Evolutionary conservation across 2,329 filamentous ascomycete genomes (phyloP).

Genomic region (Sarocladium kiliense): DNA sequence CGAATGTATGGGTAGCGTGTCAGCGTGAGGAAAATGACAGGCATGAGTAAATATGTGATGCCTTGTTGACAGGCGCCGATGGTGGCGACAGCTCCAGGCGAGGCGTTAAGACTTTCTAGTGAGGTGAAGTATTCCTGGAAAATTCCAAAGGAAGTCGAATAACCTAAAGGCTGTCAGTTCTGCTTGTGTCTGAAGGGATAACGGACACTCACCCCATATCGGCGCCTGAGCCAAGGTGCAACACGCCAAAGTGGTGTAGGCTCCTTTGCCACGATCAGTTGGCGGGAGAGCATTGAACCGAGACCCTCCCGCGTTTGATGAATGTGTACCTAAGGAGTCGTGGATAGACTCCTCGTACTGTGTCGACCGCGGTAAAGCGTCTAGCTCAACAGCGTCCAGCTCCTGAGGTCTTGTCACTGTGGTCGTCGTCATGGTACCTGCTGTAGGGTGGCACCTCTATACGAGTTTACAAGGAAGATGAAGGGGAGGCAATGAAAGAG

Average conservation of each 20-base stretch:
- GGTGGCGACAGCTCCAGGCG: constrained; percentile 15
- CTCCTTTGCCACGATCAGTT: background rate
- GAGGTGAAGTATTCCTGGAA: constrained; percentile 16
- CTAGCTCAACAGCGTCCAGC: too few species aligned
- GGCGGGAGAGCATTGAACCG: background rate
- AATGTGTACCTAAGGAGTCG: background rate
- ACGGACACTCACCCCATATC: background rate
- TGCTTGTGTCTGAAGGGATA: background rate
- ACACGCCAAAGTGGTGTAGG: background rate
- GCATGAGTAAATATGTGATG: constrained; percentile 16
- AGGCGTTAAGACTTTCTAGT: constrained; percentile 9
- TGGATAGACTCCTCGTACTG: too few species aligned
- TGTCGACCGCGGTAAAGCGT: background rate
- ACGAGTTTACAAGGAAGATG: too few species aligned
- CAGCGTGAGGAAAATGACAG: constrained; percentile 14
- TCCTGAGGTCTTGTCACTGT: background rate
- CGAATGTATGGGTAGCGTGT: constrained; percentile 13
- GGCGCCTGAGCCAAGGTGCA: constrained; percentile 3
- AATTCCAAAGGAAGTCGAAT: constrained; percentile 16
- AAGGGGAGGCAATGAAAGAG: too few species aligned
- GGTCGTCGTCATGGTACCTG: too few species aligned
- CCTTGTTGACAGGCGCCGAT: constrained; percentile 13
- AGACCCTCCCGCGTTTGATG: background rate
- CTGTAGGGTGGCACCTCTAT: too few species aligned
- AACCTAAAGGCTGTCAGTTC: constrained; percentile 9